Evolutionary conservation across 495 filamentous ascomycete species (phyloP), one percentile per base, ranked within the genome.

Genomic region (Cetradonia linearis): DNA sequence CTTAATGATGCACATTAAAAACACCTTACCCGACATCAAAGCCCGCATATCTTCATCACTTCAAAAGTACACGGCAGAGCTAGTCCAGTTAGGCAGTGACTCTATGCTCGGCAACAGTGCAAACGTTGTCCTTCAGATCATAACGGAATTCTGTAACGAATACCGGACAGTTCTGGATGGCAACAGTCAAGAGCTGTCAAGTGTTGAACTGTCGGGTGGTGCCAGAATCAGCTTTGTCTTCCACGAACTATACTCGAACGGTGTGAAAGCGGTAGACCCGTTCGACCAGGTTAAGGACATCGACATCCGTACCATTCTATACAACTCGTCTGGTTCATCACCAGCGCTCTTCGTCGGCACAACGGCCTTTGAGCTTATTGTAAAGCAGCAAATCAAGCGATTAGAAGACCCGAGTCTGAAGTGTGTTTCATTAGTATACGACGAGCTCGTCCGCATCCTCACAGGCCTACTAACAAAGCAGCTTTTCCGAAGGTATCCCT

Each of bases 1-100:
- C 72, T 82, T 99, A 61, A 97, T 97, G 93, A 99, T 97, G 93
- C 93, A 99, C 77, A 99, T 99, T 78, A 99, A 99, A 74, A 93
- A 99, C 77, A 99, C 93, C 8, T 81, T 99, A 13, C 93, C 93
- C 30, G 93, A 99, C 70, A 99, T 99, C 78, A 99, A 97, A 73
- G 86, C 85, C 20, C 87, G 94, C 62, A 99, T 99, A 69, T 81
- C 87, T 13, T 85, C 87, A 60, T 95, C 91, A 37, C 81, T 99
- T 53, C 87, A 91, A 68, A 97, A 97, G 67, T 99, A 99, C 72
- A 78, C 79, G 3, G 73, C 83, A 38, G 94, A 99, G 72, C 81
- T 99, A 25, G 71, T 78, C 34, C 80, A 84, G 57, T 80, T 99
- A 23, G 94, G 94, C 27, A 46, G 42, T 25, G 93, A 96, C 63